phyloP scores from a whole-genome alignment of 139 green algal species.

The Spirogloea muscicola region DNA sequence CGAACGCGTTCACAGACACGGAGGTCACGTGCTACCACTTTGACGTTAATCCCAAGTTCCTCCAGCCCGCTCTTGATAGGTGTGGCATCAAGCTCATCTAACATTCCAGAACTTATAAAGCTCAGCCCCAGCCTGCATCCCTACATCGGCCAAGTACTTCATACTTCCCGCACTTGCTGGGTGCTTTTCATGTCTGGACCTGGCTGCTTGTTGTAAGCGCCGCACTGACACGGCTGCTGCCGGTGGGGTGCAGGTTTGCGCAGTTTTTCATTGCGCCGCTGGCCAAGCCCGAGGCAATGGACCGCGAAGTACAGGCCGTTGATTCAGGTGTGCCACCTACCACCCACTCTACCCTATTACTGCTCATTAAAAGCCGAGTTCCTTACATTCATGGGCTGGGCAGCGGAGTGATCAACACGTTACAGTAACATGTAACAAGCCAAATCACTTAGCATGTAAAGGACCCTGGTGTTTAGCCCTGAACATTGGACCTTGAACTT shows the following conservation, averaged over 20 bases:
- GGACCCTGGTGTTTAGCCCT: not conserved
- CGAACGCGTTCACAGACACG: constrained; percentile 92
- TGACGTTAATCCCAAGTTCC: constrained; percentile 68
- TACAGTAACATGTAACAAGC: not conserved
- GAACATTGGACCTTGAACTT: not conserved
- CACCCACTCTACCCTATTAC: too few relatives aligned
- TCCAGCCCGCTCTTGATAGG: constrained; percentile 76
- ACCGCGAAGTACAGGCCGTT: constrained; percentile 80
- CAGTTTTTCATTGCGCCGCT: constrained; percentile 91
- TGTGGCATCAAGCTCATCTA: not conserved
- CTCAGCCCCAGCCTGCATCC: not conserved
- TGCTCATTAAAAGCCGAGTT: too few relatives aligned
- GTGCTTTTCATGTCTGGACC: not conserved
- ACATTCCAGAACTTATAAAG: not conserved
- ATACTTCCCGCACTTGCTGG: not conserved
- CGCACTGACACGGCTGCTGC: not conserved
- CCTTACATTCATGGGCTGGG: constrained; percentile 4
- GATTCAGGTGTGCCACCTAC: constrained; percentile 45
- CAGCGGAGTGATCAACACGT: not conserved
- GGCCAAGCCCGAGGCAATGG: constrained; percentile 71
- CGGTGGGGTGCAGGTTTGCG: constrained; percentile 67
- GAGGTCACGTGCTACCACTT: constrained; percentile 91
- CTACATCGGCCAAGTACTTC: not conserved
- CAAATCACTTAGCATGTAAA: not conserved
- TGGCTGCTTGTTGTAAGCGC: not conserved